Evolutionary conservation across 805 yeast species (phyloP).

Genomic region (Maudiozyma turicensis): DNA sequence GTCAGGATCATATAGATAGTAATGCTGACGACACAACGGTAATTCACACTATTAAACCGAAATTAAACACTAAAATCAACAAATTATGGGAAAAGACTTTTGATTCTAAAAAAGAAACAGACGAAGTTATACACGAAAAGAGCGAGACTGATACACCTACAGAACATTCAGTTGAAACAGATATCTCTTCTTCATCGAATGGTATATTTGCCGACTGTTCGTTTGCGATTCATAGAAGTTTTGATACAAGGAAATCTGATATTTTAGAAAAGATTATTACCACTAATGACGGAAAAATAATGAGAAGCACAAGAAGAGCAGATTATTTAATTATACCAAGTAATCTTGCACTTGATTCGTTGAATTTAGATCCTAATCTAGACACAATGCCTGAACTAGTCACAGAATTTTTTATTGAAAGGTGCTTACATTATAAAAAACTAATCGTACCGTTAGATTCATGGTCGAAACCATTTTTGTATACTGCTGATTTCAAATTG

Average conservation of each 20-base stretch:
- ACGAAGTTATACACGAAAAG: no score
- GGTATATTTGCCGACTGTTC: conserved; percentile 10
- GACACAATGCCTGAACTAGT: conserved; percentile 28
- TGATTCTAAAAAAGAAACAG: conserved; percentile 3
- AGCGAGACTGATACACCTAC: no score
- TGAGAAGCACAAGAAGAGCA: background rate
- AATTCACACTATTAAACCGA: conserved; percentile 7
- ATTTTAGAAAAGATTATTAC: conserved; percentile 18
- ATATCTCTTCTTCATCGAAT: background rate
- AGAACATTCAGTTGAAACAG: no score
- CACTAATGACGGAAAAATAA: conserved; percentile 18
- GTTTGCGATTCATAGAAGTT: conserved; percentile 11
- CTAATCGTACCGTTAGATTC: conserved; percentile 37
- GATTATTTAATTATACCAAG: conserved; percentile 19
- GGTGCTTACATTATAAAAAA: conserved; percentile 51
- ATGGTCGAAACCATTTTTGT: conserved; percentile 52
- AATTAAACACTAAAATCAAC: conserved; percentile 22
- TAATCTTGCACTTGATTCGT: conserved; percentile 8
- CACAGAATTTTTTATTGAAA: conserved; percentile 77
- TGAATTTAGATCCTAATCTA: conserved; percentile 1
- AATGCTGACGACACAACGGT: background rate
- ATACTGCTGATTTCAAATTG: conserved; percentile 21
- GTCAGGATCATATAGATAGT: background rate
- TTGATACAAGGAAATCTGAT: conserved; percentile 11
- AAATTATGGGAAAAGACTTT: conserved; percentile 24